Base-by-base conservation (phyloP, 768 basidiomycete genomes). In the Inosperma sp. region DNA sequence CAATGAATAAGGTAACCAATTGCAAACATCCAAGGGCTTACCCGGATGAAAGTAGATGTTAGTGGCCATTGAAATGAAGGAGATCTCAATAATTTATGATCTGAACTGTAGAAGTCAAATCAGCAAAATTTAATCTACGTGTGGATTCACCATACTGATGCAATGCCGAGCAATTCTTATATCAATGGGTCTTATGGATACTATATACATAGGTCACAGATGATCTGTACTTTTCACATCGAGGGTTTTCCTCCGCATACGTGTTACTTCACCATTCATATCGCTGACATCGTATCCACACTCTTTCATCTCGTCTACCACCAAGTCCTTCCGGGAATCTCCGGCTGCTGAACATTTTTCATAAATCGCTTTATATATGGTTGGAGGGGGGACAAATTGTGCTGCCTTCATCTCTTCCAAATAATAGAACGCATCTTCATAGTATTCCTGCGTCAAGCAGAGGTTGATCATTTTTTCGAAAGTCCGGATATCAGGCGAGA, bases 351-450 rank as follows among this genome's bases (percentile, higher is more conserved):
- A 62, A 58, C 87, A 91, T 58, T 75, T 83, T 39, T 72, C 70
- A 35, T 84, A 67, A 51, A 93, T 68, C 2, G 71, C 69, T 27
- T 78, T 73, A 66, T 93, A 93, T 25, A 84, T 66, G 2, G 60
- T 59, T 21, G 59, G 59, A 8, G 78, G 64, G 1, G 91, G 88
- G n/a, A 71, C 59, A 58, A 80, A 71, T 7, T 72, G 72, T 29
- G 75, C 76, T 1, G 73, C 67, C 65, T 93, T 93, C 86, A 91
- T 89, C 71, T 88, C 86, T 63, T 93, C 90, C 26, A 95, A 75
- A 66, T 89, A 92, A 62, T 82, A 84, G 69, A 93, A 93, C 0
- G 90, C 88, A 54, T 91, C 88, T 61, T 93, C 90, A 65, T 91
- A 94, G 3, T 70, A 73, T 7, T 77, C 65, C 59, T 88, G 84